phyloP scores from a whole-genome alignment of 2,329 filamentous ascomycete species.

The Blastomyces gilchristii region DNA sequence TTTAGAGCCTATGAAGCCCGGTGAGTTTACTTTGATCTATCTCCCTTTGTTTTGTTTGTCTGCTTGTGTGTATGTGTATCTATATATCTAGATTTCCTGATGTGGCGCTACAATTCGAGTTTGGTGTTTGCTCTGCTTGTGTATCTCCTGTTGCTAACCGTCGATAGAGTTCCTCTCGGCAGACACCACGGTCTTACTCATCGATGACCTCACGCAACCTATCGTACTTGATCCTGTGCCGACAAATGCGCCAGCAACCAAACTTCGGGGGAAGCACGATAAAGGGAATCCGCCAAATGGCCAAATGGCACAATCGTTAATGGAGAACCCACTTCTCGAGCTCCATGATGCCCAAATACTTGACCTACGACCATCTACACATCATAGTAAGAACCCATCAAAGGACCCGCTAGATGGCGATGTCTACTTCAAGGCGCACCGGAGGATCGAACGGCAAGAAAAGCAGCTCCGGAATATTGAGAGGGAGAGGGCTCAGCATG shows the following conservation, averaged over 20 bases:
- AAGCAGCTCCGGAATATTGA: conserved; percentile 60
- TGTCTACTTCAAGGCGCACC: conserved; percentile 49
- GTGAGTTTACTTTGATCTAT: conserved; percentile 39
- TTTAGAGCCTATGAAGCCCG: conserved; percentile 66
- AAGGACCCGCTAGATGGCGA: conserved; percentile 49
- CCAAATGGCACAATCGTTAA: conserved; percentile 19
- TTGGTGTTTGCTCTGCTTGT: not conserved
- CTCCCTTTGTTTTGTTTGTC: not conserved
- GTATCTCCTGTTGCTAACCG: conserved; percentile 9
- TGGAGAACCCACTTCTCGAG: conserved; percentile 27
- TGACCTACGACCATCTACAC: conserved; percentile 33
- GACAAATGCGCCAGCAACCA: not conserved
- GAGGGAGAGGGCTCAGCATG: conserved; percentile 55
- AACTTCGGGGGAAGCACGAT: conserved; percentile 1
- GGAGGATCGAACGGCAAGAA: conserved; percentile 53
- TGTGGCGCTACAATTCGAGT: conserved; percentile 22
- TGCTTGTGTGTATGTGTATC: not conserved
- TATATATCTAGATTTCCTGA: not conserved
- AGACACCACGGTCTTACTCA: conserved; percentile 62
- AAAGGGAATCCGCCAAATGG: conserved; percentile 15
- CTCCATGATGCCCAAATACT: conserved; percentile 34
- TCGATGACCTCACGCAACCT: conserved; percentile 45
- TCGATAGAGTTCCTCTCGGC: conserved; percentile 57
- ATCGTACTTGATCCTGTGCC: conserved; percentile 6
- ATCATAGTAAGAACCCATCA: conserved; percentile 23